Conservation (phyloP, 2,329 filamentous ascomycete species). For the Penicillium sp. region DNA sequence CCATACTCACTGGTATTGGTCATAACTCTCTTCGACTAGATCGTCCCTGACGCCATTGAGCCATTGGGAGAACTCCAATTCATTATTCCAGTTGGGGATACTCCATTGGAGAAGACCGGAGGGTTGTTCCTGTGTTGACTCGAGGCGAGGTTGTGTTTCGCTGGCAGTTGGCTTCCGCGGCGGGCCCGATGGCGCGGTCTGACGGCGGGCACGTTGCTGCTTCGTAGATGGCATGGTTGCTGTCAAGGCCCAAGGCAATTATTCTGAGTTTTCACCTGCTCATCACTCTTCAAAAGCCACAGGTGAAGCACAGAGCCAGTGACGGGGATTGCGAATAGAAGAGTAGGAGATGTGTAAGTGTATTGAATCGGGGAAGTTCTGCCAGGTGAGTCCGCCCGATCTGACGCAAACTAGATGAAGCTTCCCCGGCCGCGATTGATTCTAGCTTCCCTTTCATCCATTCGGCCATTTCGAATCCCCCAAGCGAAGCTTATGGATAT, state of each 20-base stretch:
- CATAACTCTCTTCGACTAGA: slow-evolving; percentile 78
- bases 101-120: slow-evolving; percentile 4
- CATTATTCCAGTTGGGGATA: slow-evolving; percentile 41
- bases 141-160: slow-evolving; percentile 18
- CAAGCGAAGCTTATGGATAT: neutral
- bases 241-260: slow-evolving; percentile 7
- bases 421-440: slow-evolving; percentile 12
- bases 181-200: slow-evolving; percentile 38
- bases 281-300: slow-evolving; percentile 9
- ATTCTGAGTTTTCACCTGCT: neutral
- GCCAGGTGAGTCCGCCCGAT: slow-evolving; percentile 31
- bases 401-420: slow-evolving; percentile 27
- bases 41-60: slow-evolving; percentile 63
- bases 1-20: slow-evolving; percentile 71
- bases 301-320: neutral
- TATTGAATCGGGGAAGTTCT: slow-evolving; percentile 34
- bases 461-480: neutral
- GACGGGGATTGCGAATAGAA: slow-evolving; percentile 2
- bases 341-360: slow-evolving; percentile 21
- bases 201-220: slow-evolving; percentile 37
- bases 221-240: slow-evolving; percentile 27
- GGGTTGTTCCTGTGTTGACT: slow-evolving; percentile 12
- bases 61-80: slow-evolving; percentile 61
- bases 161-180: slow-evolving; percentile 29
- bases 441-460: neutral